Conservation (phyloP, 441 rosid genomes). For the Brassica balearica region DNA sequence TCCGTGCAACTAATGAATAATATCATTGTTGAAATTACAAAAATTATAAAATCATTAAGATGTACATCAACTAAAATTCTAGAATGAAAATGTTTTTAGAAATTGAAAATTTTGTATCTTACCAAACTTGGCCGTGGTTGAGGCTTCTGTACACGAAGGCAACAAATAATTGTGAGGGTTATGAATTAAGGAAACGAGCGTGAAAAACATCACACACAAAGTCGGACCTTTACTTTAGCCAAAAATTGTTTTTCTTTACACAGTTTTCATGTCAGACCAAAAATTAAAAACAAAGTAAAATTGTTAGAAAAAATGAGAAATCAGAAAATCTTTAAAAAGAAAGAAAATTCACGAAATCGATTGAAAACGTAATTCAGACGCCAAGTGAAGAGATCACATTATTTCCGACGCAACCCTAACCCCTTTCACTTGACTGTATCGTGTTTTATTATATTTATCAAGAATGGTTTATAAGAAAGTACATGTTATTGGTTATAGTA, state of each 20-base stretch:
- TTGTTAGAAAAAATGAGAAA: not conserved
- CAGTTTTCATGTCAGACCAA: not conserved
- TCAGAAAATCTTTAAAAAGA: not conserved
- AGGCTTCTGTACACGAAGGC: not conserved
- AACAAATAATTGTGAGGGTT: not conserved
- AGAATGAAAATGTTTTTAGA: not conserved
- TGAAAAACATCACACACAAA: not conserved
- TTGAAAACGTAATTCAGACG: not conserved
- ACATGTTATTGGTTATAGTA: not conserved
- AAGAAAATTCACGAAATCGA: not conserved
- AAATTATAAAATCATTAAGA: not conserved
- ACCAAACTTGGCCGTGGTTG: not conserved
- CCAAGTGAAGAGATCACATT: not conserved
- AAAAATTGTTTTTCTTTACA: not conserved
- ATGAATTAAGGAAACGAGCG: not conserved
- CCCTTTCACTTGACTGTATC: not conserved
- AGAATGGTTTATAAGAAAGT: not conserved
- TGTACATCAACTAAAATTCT: not conserved
- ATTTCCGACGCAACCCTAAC: not conserved
- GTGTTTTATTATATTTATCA: not conserved
- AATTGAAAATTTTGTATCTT: not conserved
- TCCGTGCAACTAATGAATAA: not conserved
- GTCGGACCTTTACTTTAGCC: not conserved
- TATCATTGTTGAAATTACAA: not conserved
- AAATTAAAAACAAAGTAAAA: too few relatives aligned